Evolutionary conservation across 495 filamentous ascomycete genomes (phyloP).

Genomic region (Hamigera avellanea): DNA sequence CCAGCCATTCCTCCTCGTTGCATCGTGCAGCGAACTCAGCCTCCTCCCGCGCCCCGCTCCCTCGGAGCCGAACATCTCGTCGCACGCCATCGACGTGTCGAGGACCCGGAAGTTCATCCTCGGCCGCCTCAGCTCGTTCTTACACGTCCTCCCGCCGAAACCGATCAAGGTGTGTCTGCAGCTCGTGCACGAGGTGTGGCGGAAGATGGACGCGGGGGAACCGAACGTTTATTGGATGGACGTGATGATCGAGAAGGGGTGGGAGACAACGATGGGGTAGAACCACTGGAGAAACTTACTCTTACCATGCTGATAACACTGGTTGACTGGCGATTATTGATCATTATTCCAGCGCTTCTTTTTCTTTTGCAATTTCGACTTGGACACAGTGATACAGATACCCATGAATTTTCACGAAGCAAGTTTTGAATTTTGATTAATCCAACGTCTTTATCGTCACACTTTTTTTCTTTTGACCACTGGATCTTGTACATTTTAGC

Average conservation of each 20-base stretch:
- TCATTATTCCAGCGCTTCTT: no score
- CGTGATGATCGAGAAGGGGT: slow-evolving; percentile 45
- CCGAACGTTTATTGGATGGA: slow-evolving; percentile 40
- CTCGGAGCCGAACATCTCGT: slow-evolving; percentile 22
- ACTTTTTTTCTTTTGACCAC: no score
- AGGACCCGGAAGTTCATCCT: slow-evolving; percentile 34
- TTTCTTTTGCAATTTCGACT: no score
- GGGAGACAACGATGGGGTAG: slow-evolving; percentile 48
- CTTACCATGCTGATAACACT: no score
- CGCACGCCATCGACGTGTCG: slow-evolving; percentile 36
- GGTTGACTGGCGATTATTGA: no score
- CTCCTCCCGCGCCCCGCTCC: slow-evolving; percentile 16
- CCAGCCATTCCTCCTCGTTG: slow-evolving; percentile 42
- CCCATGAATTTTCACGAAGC: no score
- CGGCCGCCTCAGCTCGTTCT: slow-evolving; percentile 32
- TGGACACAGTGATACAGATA: no score
- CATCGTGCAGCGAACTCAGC: slow-evolving; percentile 37
- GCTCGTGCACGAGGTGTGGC: slow-evolving; percentile 41
- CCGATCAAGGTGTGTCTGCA: slow-evolving; percentile 36
- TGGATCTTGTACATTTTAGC: no score
- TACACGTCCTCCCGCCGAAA: slow-evolving; percentile 40
- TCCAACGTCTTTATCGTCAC: no score
- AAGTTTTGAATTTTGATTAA: no score
- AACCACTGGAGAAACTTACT: not conserved
- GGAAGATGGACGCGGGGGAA: slow-evolving; percentile 32